These are phyloP conservation scores for Rhytidiadelphus loreus DNA, from an alignment of 225 moss, liverwort and hornwort species.

Conservation along the genomic window DNA sequence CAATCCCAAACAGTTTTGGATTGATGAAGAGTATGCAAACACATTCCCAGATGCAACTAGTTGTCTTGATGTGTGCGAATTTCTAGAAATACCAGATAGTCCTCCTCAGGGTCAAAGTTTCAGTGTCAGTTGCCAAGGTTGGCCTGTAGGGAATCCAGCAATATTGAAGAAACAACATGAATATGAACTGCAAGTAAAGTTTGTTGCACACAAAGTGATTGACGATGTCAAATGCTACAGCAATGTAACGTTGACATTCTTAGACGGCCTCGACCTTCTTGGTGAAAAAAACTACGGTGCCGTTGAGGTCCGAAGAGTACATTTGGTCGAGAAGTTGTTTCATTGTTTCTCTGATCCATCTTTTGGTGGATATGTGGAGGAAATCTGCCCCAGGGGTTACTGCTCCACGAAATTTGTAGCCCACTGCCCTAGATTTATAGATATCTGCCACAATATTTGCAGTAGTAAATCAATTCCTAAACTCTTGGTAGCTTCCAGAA, in stretches of 20 bases:
- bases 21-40: not conserved
- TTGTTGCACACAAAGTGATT: not conserved
- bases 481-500: not conserved
- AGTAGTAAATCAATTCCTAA: not conserved
- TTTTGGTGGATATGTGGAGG: not conserved
- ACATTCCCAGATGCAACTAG: too few species aligned
- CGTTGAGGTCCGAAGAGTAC: not conserved
- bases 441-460: not conserved
- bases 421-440: not conserved
- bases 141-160: not conserved
- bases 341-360: not conserved
- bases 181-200: not conserved
- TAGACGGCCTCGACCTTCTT: not conserved
- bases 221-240: not conserved
- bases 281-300: fast-evolving
- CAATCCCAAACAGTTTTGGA: not conserved
- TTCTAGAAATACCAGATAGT: not conserved
- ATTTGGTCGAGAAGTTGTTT: not conserved
- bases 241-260: not conserved
- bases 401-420: not conserved
- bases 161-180: not conserved
- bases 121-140: not conserved
- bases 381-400: not conserved
- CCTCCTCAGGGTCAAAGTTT: not conserved
- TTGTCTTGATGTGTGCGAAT: not conserved